These are phyloP conservation scores for Metschnikowia kunwiensis DNA, from an alignment of 805 yeast species.

Conservation along the genomic window DNA sequence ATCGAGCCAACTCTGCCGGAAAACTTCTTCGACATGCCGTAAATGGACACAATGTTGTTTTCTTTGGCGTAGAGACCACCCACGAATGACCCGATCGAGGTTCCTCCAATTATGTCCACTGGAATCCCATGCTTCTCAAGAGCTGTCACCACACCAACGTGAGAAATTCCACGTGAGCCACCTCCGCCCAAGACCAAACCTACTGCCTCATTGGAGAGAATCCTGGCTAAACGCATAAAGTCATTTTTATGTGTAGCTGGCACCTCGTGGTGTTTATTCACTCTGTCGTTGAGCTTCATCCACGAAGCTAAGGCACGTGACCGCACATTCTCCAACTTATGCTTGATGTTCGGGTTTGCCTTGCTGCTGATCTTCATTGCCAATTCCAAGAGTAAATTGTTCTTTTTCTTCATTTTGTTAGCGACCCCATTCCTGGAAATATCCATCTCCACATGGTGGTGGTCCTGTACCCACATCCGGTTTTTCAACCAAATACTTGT, in stretches of 20 bases:
- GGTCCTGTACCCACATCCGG: slow-evolving; percentile 87
- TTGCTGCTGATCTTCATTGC: slow-evolving; percentile 34
- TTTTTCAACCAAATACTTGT: slow-evolving; percentile 82
- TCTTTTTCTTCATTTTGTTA: slow-evolving; percentile 18
- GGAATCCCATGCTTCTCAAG: slow-evolving; percentile 92
- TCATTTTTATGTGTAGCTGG: slow-evolving; percentile 49
- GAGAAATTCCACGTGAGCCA: slow-evolving; percentile 93
- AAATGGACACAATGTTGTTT: slow-evolving; percentile 85
- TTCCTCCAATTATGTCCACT: slow-evolving; percentile 90
- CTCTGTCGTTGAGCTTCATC: slow-evolving; percentile 24
- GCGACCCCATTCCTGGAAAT: slow-evolving; percentile 23
- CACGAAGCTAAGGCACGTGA: slow-evolving; percentile 29
- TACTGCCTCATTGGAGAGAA: slow-evolving; percentile 87
- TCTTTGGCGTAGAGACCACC: slow-evolving; percentile 95
- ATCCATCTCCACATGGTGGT: slow-evolving; percentile 84
- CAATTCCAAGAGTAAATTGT: slow-evolving; percentile 30
- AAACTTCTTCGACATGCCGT: slow-evolving; percentile 85
- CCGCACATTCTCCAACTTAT: slow-evolving; percentile 32
- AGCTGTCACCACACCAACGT: slow-evolving; percentile 87
- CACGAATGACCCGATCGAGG: slow-evolving; percentile 92
- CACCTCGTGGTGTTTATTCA: slow-evolving; percentile 19
- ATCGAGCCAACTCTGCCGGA: slow-evolving; percentile 75
- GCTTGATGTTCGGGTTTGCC: slow-evolving; percentile 34
- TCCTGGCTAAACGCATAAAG: slow-evolving; percentile 83
- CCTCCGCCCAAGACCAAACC: slow-evolving; percentile 97